These are phyloP conservation scores for Aspergillus heteromorphus DNA, from an alignment of 495 filamentous ascomycete species.

Conservation along the genomic window DNA sequence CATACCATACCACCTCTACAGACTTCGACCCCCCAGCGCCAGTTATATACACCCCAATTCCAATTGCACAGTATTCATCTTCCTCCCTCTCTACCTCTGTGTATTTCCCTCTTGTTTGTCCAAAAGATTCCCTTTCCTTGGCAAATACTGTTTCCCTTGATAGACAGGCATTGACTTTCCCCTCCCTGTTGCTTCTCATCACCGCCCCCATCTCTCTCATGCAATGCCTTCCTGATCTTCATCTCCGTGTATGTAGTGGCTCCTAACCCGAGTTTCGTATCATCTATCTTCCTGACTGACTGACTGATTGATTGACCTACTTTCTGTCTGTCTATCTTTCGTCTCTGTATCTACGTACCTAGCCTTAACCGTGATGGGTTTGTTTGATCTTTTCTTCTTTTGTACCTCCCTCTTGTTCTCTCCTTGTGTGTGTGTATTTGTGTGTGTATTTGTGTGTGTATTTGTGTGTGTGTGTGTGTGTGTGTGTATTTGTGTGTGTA, in stretches of 20 bases:
- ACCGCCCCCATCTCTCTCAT: background rate
- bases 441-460: background rate
- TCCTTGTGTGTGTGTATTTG: background rate
- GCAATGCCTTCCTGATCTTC: background rate
- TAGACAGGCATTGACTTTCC: background rate
- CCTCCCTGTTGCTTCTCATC: background rate
- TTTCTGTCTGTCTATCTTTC: background rate
- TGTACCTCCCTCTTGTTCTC: background rate
- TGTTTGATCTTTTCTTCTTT: background rate
- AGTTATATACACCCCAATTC: background rate
- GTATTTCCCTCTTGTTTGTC: background rate
- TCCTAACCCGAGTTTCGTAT: too few relatives aligned
- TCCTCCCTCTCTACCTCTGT: background rate
- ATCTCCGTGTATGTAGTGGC: background rate
- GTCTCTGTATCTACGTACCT: conserved; percentile 1
- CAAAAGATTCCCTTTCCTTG: background rate
- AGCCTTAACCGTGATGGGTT: too few relatives aligned
- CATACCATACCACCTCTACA: background rate
- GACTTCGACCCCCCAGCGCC: background rate
- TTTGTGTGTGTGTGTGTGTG: too few relatives aligned
- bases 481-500: background rate
- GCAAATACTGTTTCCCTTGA: background rate
- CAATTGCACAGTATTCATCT: background rate
- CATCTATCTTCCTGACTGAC: background rate
- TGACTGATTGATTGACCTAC: background rate